phyloP scores from a whole-genome alignment of 2,329 filamentous ascomycete genomes.

The Botrytis byssoidea region DNA sequence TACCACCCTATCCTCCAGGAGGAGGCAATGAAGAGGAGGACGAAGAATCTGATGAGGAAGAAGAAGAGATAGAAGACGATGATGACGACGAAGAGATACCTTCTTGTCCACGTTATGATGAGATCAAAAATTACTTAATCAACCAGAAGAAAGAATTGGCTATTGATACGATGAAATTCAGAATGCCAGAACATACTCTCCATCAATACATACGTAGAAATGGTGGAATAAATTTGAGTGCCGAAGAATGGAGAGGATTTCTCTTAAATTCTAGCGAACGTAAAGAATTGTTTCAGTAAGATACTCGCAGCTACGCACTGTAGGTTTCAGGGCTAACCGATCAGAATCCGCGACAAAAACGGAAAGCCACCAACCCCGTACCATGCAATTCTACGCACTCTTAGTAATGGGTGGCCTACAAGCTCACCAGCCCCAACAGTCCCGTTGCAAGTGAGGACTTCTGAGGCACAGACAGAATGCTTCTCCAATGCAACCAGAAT shows the following conservation, averaged over 20 bases:
- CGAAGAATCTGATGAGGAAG: neutral
- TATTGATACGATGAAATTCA: conserved; percentile 17
- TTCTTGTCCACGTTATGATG: conserved; percentile 2
- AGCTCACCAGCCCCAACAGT: no score
- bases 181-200: conserved; percentile 16
- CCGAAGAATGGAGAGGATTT: conserved; percentile 18
- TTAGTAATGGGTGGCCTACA: conserved; percentile 1
- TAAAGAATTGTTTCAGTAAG: conserved; percentile 11
- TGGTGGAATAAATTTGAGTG: neutral
- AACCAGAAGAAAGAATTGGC: conserved; percentile 4
- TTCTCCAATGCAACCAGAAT: neutral
- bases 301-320: no score
- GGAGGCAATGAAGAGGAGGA: neutral
- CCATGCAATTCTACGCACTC: neutral
- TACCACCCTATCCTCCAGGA: neutral
- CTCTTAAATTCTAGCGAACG: conserved; percentile 1
- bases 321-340: neutral
- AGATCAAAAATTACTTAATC: conserved; percentile 8
- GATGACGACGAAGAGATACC: neutral
- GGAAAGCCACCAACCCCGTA: conserved; percentile 12
- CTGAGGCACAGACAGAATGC: neutral
- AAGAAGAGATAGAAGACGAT: neutral
- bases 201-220: conserved; percentile 12
- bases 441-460: neutral
- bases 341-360: neutral